These are phyloP conservation scores for Claviceps pazoutovae DNA, from an alignment of 2,329 filamentous ascomycete species.

Conservation along the genomic window DNA sequence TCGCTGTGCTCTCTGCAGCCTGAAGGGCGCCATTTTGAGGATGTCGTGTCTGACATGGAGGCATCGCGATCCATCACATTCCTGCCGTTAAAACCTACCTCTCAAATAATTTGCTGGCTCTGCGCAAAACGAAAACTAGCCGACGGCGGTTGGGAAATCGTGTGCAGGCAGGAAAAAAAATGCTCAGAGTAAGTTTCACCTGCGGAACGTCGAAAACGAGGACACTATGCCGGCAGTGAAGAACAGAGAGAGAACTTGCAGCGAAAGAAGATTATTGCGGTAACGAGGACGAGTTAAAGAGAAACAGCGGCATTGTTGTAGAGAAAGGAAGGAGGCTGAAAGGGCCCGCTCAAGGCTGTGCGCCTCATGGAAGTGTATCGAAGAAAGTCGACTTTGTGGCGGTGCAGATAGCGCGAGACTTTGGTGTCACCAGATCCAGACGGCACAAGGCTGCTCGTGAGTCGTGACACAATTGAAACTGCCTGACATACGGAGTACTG, in stretches of 20 bases:
- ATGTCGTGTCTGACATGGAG: background rate
- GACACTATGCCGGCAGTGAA: background rate
- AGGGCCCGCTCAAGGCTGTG: slow-evolving; percentile 16
- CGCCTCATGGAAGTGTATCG: slow-evolving; percentile 30
- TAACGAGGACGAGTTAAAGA: background rate
- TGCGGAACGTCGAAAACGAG: background rate
- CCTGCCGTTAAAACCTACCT: background rate
- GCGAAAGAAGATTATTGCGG: background rate
- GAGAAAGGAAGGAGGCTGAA: slow-evolving; percentile 14
- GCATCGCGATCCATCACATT: background rate
- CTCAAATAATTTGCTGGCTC: background rate
- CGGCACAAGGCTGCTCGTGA: background rate
- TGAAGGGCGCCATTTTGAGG: background rate
- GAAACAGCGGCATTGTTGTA: background rate
- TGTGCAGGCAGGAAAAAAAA: background rate
- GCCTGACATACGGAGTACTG: no score
- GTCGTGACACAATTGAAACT: no score
- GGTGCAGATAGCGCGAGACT: slow-evolving; percentile 15
- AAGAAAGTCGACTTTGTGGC: slow-evolving; percentile 28
- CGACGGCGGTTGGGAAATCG: background rate
- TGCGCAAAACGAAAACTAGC: background rate
- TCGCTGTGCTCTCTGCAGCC: background rate
- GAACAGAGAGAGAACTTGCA: background rate
- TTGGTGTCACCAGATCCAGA: background rate
- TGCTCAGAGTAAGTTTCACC: background rate